Evolutionary conservation across 2,329 filamentous ascomycete genomes (phyloP).

Genomic region (Epichloe gansuensis): DNA sequence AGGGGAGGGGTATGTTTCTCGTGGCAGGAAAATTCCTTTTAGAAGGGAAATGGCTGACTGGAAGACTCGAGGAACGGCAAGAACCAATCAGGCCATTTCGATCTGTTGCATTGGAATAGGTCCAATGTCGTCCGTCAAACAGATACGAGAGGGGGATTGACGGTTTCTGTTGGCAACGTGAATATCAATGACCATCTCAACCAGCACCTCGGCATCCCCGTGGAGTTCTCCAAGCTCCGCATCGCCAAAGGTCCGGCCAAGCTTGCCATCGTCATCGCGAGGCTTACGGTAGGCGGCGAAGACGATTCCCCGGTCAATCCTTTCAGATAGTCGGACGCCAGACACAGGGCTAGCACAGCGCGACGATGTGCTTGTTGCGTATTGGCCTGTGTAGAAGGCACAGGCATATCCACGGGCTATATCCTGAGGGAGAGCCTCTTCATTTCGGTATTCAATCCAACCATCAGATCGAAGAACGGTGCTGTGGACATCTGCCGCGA

Average conservation of each 20-base stretch:
- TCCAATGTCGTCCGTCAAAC: conserved; percentile 23
- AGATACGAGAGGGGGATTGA: conserved; percentile 14
- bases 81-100: conserved; percentile 3
- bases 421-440: conserved; percentile 27
- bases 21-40: too few relatives aligned
- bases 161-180: conserved; percentile 28
- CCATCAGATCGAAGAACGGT: conserved; percentile 35
- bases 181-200: conserved; percentile 39
- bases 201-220: conserved; percentile 37
- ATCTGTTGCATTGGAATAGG: conserved; percentile 22
- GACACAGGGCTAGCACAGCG: conserved; percentile 15
- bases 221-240: conserved; percentile 33
- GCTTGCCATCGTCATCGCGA: conserved; percentile 22
- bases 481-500: conserved; percentile 35
- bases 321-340: conserved; percentile 11
- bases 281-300: conserved; percentile 44
- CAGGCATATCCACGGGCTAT: conserved; percentile 40
- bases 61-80: too few relatives aligned
- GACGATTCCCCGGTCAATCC: conserved; percentile 38
- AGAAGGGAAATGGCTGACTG: too few relatives aligned
- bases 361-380: conserved; percentile 15
- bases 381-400: conserved; percentile 36
- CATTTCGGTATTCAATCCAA: conserved; percentile 41
- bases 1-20: too few relatives aligned
- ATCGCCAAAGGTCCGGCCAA: conserved; percentile 21